A percentile compares a stretch with the other conserved stretches of the same genome.
Evolutionary conservation across 2,329 filamentous ascomycete species (phyloP).

Genomic region (Rhexocercosporidium sp.): DNA sequence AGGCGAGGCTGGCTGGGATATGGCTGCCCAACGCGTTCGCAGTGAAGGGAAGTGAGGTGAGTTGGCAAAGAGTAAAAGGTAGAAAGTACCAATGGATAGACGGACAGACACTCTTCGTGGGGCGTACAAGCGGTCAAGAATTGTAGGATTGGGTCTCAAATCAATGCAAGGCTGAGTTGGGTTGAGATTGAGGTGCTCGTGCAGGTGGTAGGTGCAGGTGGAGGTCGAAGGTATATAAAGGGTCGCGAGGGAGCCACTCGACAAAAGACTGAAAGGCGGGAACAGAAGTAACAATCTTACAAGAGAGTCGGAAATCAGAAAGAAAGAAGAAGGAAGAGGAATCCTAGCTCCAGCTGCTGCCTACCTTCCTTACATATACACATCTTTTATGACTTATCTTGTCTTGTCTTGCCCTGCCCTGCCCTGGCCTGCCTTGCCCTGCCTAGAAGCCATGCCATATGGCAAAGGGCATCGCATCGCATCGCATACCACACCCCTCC

Average conservation of each 20-base stretch:
- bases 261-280: background rate
- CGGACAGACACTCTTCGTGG: background rate
- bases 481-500: constrained; percentile 3
- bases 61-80: constrained; percentile 10
- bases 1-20: constrained; percentile 17
- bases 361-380: constrained; percentile 21
- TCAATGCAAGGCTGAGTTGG: constrained; percentile 24
- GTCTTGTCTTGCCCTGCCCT: background rate
- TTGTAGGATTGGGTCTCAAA: constrained; percentile 19
- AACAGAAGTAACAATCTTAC: too few relatives aligned
- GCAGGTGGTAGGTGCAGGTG: constrained; percentile 12
- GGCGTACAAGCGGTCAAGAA: constrained; percentile 22
- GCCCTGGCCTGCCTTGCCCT: background rate
- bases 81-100: constrained; percentile 17
- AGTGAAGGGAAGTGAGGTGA: constrained; percentile 9
- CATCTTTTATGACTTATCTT: background rate
- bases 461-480: constrained; percentile 13
- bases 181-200: constrained; percentile 11
- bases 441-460: background rate
- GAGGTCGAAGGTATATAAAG: constrained; percentile 26
- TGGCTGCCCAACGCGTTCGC: constrained; percentile 1
- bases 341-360: constrained; percentile 24
- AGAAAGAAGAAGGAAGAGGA: constrained; percentile 4
- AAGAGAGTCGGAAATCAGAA: background rate
- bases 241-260: constrained; percentile 13